A percentile compares a stretch with the other conserved stretches of the same genome.
Conservation (phyloP, 2,329 filamentous ascomycete species). For the Fusarium albosuccineum region DNA sequence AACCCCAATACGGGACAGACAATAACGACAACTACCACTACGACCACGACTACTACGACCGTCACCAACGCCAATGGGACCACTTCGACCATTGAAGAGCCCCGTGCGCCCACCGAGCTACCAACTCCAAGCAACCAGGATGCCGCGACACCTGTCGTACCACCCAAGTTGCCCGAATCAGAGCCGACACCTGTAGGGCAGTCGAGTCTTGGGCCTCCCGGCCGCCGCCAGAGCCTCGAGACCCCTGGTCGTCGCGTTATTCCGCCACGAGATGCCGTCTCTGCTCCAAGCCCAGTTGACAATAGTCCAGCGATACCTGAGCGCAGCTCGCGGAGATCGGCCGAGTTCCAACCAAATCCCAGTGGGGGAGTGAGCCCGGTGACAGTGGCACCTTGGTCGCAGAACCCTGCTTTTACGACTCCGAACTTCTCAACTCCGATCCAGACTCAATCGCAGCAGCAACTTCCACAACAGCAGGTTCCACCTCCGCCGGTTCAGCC, state of each 20-base stretch:
- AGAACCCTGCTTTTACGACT: neutral
- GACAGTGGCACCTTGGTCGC: no score
- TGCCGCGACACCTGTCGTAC: constrained; percentile 6
- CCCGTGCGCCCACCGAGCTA: constrained; percentile 28
- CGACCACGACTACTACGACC: constrained; percentile 49
- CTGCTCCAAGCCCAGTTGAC: constrained; percentile 9
- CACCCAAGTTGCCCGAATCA: neutral
- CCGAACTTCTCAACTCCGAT: neutral
- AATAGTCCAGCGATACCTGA: constrained; percentile 36
- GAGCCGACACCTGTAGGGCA: constrained; percentile 13
- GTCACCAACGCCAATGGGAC: constrained; percentile 43
- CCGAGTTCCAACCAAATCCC: constrained; percentile 13
- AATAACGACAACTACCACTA: constrained; percentile 39
- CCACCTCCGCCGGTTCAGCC: neutral
- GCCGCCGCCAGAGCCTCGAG: constrained; percentile 40
- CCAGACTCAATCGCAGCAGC: neutral
- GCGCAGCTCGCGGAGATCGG: constrained; percentile 20
- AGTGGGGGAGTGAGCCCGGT: neutral
- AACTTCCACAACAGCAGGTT: constrained; percentile 25
- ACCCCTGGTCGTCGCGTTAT: constrained; percentile 42
- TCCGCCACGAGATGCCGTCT: constrained; percentile 34
- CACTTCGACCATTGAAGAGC: constrained; percentile 37
- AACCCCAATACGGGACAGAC: constrained; percentile 44
- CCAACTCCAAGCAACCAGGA: constrained; percentile 36
- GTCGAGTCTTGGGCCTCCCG: constrained; percentile 12